Conservation (phyloP, 177 flowering plant genomes). For the Tripterygium wilfordii region DNA sequence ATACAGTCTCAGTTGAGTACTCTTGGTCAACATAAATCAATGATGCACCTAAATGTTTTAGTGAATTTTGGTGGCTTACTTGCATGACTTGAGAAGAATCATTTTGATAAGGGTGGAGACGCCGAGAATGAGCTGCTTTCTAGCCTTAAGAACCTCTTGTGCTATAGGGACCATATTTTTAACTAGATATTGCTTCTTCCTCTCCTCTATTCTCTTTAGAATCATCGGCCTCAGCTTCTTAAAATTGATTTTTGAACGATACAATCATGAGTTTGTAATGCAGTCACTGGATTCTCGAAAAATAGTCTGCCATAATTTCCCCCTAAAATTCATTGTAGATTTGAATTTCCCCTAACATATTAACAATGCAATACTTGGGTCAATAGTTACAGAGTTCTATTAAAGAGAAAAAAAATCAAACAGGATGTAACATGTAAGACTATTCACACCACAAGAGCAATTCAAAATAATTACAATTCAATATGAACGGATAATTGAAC, state of each 20-base stretch:
- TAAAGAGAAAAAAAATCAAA: too few species aligned
- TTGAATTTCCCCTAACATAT: too few species aligned
- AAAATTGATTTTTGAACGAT: slow-evolving; percentile 40
- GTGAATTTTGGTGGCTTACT: slow-evolving; percentile 37
- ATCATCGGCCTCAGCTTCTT: slow-evolving; percentile 78
- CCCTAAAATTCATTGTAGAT: slow-evolving; percentile 27
- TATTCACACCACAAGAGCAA: too few species aligned
- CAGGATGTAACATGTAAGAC: too few species aligned
- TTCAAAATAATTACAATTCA: too few species aligned
- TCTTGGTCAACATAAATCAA: too few species aligned
- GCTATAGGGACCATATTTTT: slow-evolving; percentile 67
- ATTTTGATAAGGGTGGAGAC: slow-evolving; percentile 54
- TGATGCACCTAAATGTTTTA: too few species aligned
- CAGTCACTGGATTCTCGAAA: slow-evolving; percentile 12
- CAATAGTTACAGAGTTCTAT: too few species aligned
- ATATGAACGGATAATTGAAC: too few species aligned
- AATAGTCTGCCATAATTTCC: slow-evolving; percentile 12
- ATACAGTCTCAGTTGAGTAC: too few species aligned
- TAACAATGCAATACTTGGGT: too few species aligned
- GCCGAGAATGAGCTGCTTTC: slow-evolving; percentile 48
- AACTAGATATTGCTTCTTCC: slow-evolving; percentile 60
- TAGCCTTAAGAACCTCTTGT: slow-evolving; percentile 47
- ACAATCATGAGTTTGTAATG: slow-evolving; percentile 17
- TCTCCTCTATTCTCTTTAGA: slow-evolving; percentile 48
- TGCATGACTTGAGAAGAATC: slow-evolving; percentile 63